These are phyloP conservation scores for Suhomyces vadensis DNA, from an alignment of 805 yeast genomes.

Conservation along the genomic window DNA sequence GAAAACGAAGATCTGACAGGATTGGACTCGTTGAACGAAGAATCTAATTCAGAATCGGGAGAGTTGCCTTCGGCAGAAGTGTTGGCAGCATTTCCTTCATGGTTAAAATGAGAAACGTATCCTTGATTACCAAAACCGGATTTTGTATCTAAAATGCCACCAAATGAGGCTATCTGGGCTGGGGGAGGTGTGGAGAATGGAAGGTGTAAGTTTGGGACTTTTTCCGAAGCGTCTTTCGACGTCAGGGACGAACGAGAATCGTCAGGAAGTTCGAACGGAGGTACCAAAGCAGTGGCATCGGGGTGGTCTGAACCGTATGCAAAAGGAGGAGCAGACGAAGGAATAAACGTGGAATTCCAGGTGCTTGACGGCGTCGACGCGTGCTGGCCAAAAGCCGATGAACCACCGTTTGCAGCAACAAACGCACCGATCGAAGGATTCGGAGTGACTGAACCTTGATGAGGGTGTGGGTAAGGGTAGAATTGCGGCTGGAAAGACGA, in stretches of 20 bases:
- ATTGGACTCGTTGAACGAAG: not conserved
- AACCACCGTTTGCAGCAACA: constrained; percentile 11
- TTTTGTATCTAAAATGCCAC: constrained; percentile 3
- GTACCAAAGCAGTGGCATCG: constrained; percentile 7
- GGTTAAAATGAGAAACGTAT: not conserved
- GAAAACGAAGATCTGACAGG: not conserved
- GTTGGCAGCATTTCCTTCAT: not conserved
- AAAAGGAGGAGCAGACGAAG: constrained; percentile 41
- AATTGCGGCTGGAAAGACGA: constrained; percentile 10
- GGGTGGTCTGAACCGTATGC: constrained; percentile 15
- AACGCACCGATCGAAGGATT: constrained; percentile 25
- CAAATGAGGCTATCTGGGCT: constrained; percentile 8
- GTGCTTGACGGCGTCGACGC: constrained; percentile 38
- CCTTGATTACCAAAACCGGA: not conserved
- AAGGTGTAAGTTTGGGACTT: constrained; percentile 15
- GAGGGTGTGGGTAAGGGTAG: constrained; percentile 21
- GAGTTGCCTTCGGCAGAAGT: not conserved
- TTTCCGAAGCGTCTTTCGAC: constrained; percentile 10
- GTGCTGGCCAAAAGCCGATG: constrained; percentile 15
- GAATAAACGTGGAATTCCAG: constrained; percentile 34
- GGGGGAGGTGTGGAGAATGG: constrained; percentile 29
- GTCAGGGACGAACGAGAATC: constrained; percentile 5
- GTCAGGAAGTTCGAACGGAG: constrained; percentile 24
- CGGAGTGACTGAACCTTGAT: constrained; percentile 32
- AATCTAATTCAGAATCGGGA: not conserved